These are phyloP conservation scores for Raddia distichophylla DNA, from an alignment of 176 grass and related monocot species.

Conservation along the genomic window DNA sequence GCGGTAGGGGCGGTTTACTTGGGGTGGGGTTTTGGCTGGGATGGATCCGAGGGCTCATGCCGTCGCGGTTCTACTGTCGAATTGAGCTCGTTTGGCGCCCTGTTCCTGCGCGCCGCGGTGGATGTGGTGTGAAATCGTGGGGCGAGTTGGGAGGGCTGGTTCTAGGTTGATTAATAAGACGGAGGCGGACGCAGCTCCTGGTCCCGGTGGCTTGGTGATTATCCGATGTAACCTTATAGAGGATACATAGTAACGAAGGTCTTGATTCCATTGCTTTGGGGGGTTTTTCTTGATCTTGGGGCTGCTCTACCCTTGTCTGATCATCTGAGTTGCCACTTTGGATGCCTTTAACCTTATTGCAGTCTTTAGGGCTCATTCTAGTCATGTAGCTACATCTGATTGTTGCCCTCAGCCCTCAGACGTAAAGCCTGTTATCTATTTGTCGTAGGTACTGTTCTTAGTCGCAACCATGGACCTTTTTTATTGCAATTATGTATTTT, in stretches of 20 bases:
- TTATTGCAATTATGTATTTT: not conserved
- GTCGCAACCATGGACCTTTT: not conserved
- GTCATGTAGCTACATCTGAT: not conserved
- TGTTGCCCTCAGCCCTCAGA: not conserved
- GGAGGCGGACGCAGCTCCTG: no score
- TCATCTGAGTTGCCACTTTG: constrained; percentile 7
- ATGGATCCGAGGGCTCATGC: not conserved
- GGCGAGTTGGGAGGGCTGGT: not conserved
- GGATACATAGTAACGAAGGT: not conserved
- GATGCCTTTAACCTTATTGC: not conserved
- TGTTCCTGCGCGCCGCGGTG: not conserved
- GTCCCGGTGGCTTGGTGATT: not conserved
- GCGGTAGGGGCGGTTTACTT: not conserved
- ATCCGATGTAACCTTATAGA: not conserved
- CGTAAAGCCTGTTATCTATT: not conserved
- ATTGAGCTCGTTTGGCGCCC: not conserved
- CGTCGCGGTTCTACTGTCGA: not conserved
- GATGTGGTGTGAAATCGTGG: not conserved
- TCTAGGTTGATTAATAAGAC: not conserved
- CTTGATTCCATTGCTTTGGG: not conserved
- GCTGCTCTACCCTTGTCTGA: not conserved
- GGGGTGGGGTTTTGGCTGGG: not conserved
- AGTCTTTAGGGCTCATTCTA: not conserved
- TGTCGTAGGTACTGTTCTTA: not conserved
- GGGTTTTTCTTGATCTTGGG: not conserved